Conservation (phyloP, 2,329 filamentous ascomycete species). For the Arthroderma sp. region DNA sequence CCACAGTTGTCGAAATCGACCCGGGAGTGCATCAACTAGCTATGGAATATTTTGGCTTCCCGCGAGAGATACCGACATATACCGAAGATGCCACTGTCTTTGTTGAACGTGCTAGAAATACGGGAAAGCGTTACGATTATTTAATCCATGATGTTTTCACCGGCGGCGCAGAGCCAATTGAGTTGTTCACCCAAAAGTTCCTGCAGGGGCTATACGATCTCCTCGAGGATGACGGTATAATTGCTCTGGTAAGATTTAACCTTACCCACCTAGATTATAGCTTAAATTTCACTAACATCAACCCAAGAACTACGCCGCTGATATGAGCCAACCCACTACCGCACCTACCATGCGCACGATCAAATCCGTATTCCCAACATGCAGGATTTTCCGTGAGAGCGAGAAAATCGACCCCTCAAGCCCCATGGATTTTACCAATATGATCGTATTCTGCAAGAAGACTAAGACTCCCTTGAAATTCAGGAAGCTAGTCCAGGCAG, state of each 20-base stretch:
- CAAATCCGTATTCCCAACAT: conserved; percentile 67
- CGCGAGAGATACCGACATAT: conserved; percentile 61
- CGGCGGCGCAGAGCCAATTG: conserved; percentile 78
- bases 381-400: conserved; percentile 78
- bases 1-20: conserved; percentile 90
- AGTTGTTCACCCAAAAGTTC: conserved; percentile 80
- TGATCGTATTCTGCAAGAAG: conserved; percentile 88
- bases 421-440: conserved; percentile 72
- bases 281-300: neutral
- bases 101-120: conserved; percentile 39
- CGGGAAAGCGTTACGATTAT: conserved; percentile 57
- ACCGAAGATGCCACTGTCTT: conserved; percentile 72
- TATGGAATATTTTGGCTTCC: conserved; percentile 66
- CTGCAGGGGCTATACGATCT: conserved; percentile 56
- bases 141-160: conserved; percentile 98
- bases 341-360: conserved; percentile 74
- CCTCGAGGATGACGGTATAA: conserved; percentile 63
- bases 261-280: neutral
- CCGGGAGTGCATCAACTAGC: conserved; percentile 78
- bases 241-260: conserved; percentile 60
- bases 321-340: conserved; percentile 64
- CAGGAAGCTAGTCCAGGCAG: conserved; percentile 47
- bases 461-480: conserved; percentile 46
- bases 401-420: conserved; percentile 40
- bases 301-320: conserved; percentile 78